Conservation (phyloP, 208 protist genomes). For the Crithidia fasciculata region DNA sequence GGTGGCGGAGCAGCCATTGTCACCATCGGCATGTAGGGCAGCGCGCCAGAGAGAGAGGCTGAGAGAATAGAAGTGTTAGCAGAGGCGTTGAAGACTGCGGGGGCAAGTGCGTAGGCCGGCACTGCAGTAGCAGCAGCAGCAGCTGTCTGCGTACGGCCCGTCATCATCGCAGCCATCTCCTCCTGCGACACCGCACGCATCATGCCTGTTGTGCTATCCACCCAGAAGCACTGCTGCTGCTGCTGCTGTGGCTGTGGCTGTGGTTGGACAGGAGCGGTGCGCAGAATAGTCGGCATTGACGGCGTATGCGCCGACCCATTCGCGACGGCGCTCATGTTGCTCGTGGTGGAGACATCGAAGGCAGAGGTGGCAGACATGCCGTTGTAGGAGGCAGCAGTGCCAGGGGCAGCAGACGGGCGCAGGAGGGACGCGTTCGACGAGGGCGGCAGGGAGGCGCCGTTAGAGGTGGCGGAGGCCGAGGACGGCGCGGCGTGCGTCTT, state of each 20-base stretch:
- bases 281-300: background rate
- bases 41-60: slow-evolving; percentile 1
- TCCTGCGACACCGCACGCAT: slow-evolving; percentile 5
- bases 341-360: slow-evolving; percentile 8
- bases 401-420: too few relatives aligned
- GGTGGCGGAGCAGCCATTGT: background rate
- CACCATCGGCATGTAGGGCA: background rate
- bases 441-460: too few relatives aligned
- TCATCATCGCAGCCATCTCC: slow-evolving; percentile 1
- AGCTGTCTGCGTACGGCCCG: background rate
- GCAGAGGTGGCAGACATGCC: background rate
- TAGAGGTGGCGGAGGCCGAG: background rate
- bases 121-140: background rate
- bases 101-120: background rate
- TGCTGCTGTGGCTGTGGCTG: background rate
- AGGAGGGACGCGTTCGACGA: background rate
- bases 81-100: slow-evolving; percentile 3
- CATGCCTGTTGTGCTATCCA: background rate
- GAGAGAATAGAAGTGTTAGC: slow-evolving; percentile 1
- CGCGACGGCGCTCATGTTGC: background rate
- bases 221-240: slow-evolving; percentile 17
- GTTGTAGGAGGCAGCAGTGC: background rate
- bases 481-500: background rate
- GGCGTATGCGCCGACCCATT: background rate
- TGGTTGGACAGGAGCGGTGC: background rate